phyloP scores from a whole-genome alignment of 805 yeast genomes.

The Zygotorulaspora chibaensis region DNA sequence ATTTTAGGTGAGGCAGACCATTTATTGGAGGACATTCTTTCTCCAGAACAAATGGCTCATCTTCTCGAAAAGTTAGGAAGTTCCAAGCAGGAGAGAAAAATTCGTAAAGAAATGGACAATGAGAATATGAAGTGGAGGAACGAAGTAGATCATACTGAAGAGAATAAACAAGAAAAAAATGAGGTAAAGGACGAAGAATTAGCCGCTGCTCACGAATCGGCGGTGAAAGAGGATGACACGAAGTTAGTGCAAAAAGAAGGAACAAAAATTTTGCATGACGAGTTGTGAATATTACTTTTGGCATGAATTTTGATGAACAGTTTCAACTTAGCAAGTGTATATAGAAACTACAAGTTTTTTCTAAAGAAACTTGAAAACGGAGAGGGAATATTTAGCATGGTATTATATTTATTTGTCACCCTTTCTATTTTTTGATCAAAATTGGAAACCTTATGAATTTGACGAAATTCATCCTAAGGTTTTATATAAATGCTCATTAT shows the following conservation, averaged over 20 bases:
- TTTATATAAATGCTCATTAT: too few species aligned
- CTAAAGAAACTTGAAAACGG: too few species aligned
- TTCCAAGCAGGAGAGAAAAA: neutral
- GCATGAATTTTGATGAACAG: neutral
- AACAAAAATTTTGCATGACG: constrained; percentile 3
- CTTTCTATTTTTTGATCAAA: too few species aligned
- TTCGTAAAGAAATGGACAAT: neutral
- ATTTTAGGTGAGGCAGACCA: constrained; percentile 15
- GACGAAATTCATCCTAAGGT: too few species aligned
- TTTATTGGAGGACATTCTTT: constrained; percentile 13
- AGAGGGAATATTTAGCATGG: too few species aligned
- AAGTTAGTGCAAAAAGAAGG: neutral
- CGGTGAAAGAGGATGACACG: too few species aligned
- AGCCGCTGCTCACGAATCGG: too few species aligned
- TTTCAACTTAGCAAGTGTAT: neutral
- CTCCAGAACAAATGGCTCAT: constrained; percentile 6
- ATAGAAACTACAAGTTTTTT: neutral
- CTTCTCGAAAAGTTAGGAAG: constrained; percentile 1
- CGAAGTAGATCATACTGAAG: neutral
- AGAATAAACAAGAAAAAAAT: neutral
- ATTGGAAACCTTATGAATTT: too few species aligned
- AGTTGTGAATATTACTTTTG: neutral
- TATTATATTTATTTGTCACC: too few species aligned
- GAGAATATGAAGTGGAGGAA: neutral
- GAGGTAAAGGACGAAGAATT: neutral